Evolutionary conservation across 768 basidiomycete genomes (phyloP), one percentile per base, ranked within the genome.

Genomic region (Lentinula aciculospora): DNA sequence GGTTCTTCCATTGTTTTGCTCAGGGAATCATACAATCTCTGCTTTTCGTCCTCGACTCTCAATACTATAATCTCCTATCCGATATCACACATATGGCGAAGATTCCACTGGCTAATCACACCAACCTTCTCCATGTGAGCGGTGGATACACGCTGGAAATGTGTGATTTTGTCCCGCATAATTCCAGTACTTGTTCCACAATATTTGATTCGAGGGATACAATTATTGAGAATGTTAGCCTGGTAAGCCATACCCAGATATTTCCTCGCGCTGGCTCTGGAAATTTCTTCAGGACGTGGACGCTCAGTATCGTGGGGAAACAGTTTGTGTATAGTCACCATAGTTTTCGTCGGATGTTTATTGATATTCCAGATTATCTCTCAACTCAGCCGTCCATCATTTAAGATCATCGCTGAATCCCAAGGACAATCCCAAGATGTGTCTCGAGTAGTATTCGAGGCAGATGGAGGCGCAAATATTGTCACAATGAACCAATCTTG

Each of bases 11-110:
- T 61, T 83, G 80, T 63, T 74, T 82, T 49, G 67, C 75, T 9
- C 82, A 83, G 58, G 82, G 78, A 57, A 67, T 79, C 56, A 67
- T 83, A 34, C 81, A 81, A 63, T 74, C 80, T 1, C 66, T 80
- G 17, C 71, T 83, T 10, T 79, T 72, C 64, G 70, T 69, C 21
- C 59, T 78, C 63, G 82, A 85, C 62, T 62, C 71, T 6, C 65
- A 74, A 27, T 77, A 76, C 60, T 63, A 66, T 51, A 57, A 62
- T 1, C 61, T 82, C 29, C 66, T 78, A 12, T 63, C 68, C 23
- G 62, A 63, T 9, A 74, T 84, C 57, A 71, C 77, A 19, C 46
- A 66, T 4, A 63, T 65, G 0, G 77, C 72, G 1, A 53, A 68
- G 3, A 72, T 81, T 25, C 72, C 76, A 3, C 21, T 63, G 1